Evolutionary conservation across 176 grass and related monocot genomes (phyloP).

Genomic region (Oropetium thomaeum): DNA sequence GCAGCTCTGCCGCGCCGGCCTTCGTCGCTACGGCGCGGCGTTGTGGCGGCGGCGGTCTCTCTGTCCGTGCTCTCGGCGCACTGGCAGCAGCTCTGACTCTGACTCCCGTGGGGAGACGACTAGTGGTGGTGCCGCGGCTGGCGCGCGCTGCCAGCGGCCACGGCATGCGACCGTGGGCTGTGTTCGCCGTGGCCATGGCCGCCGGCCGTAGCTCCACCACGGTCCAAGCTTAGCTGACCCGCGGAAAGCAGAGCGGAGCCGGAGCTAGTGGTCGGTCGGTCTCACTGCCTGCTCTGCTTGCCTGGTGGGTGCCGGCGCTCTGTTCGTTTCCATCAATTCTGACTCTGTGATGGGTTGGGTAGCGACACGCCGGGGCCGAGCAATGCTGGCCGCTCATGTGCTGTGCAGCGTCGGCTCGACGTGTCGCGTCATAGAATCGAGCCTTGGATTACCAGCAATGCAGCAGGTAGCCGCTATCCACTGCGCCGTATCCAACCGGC

Average conservation of each 20-base stretch:
- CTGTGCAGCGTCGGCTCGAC: not conserved
- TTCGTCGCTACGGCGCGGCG: not conserved
- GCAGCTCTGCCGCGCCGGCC: constrained; percentile 26
- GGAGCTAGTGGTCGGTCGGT: no score
- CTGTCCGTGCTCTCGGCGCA: not conserved
- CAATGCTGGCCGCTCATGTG: constrained; percentile 16
- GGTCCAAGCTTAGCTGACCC: not conserved
- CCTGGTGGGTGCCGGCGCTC: not conserved
- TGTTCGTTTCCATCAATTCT: not conserved
- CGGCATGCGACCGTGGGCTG: not conserved
- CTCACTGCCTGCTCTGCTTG: no score
- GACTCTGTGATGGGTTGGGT: not conserved
- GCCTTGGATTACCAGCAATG: not conserved
- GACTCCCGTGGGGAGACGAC: not conserved
- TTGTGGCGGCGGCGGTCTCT: not conserved
- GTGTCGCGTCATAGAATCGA: not conserved
- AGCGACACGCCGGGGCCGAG: not conserved
- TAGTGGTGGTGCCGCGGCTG: not conserved
- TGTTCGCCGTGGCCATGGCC: constrained; percentile 9
- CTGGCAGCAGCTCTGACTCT: not conserved
- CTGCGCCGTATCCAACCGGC: not conserved
- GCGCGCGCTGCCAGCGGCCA: not conserved
- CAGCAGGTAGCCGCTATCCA: not conserved
- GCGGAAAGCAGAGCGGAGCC: not conserved
- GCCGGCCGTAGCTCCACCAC: not conserved